Base-by-base conservation (phyloP, 345 rosid species). In the Hevea brasiliensis region DNA sequence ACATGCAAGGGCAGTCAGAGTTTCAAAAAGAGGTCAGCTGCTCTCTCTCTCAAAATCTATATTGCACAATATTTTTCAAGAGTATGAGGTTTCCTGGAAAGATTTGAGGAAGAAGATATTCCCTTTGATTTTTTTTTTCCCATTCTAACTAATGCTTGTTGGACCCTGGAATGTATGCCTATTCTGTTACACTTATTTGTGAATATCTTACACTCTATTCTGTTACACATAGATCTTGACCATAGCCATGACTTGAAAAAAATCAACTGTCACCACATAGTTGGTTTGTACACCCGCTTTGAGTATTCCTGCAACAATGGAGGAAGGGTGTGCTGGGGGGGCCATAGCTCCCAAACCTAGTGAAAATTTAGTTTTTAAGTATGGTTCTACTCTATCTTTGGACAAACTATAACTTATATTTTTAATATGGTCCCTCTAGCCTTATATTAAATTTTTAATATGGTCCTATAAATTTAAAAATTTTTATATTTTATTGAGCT, bases 1-100 rank as follows among this genome's bases (percentile, higher is more conserved):
- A 86, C 82, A 78, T 81, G 89, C 92, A 89, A 81, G 85, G 91
- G 72, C 89, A 84, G 62, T 81, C 80, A 23, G 87, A 85, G 81
- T 91, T 89, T 80, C 90, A 87, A 66, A 83, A 85, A 71, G 96
- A 90, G 90, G 93, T 88, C n/a, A 56, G 74, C 65, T 29, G 61
- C 61, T 71, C 51, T 56, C 76, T 72, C 62, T 35, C 58, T 72
- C 42, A 8, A 44, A 26, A 21, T 58, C 24, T 68, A 15, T 9
- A 32, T 35, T 35, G 17, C 44, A 65, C 27, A 20, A 51, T 61
- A 45, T 47, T 14, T 0, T 61, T n/a, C n/a, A 32, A 20, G 42
- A 44, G 14, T 23, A 45, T 35, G 58, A 71, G 59, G 40, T 71
- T 47, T 60, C 57, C 5, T 47, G 26, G 23, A 6, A 24, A 11